Conservation (phyloP, 345 rosid species). For the Bruguiera parviflora region DNA sequence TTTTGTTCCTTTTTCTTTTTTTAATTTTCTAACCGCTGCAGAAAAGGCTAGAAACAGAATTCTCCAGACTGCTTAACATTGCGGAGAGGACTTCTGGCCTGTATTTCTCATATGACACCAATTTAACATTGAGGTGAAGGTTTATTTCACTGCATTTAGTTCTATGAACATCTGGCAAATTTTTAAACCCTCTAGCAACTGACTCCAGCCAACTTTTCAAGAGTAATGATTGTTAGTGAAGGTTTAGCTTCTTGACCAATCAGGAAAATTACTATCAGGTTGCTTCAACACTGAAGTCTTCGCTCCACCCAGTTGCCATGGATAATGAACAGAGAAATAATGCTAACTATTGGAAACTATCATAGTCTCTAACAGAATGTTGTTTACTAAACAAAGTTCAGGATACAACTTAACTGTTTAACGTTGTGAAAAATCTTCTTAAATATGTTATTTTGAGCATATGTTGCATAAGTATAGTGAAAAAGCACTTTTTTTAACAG, state of each 20-base stretch:
- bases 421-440: neutral
- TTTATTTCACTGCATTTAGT: neutral
- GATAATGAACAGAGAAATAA: neutral
- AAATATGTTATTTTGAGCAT: too few species aligned
- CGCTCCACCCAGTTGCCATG: neutral
- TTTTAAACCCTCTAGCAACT: too few species aligned
- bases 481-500: too few species aligned
- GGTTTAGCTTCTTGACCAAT: too few species aligned
- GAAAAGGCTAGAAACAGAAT: conserved; percentile 85
- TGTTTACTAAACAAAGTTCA: neutral
- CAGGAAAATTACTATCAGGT: neutral
- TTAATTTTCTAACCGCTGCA: conserved; percentile 29
- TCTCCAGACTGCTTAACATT: conserved; percentile 56
- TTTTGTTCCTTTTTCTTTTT: neutral
- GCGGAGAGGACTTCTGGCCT: conserved; percentile 83
- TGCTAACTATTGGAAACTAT: neutral
- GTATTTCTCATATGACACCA: conserved; percentile 80
- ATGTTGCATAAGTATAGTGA: too few species aligned
- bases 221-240: too few species aligned
- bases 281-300: neutral
- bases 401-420: neutral
- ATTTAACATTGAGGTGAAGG: conserved; percentile 78
- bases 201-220: too few species aligned
- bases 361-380: neutral
- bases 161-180: neutral